Evolutionary conservation across 2,329 filamentous ascomycete genomes (phyloP).

Genomic region (Pseudopithomyces chartarum): DNA sequence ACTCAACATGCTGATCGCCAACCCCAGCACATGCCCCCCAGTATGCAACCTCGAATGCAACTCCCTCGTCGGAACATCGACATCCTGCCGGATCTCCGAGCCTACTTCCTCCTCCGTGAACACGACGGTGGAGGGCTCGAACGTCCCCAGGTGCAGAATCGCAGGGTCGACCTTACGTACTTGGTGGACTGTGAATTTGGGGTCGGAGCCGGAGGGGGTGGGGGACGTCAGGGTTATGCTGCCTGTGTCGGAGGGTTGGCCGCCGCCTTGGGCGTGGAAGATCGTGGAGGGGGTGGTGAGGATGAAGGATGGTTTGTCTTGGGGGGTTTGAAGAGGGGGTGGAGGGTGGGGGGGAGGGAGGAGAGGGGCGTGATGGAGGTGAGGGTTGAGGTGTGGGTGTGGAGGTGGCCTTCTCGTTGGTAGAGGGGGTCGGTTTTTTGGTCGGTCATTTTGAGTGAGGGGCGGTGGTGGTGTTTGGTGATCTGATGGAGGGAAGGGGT

Average conservation of each 20-base stretch:
- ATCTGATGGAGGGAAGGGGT: not conserved
- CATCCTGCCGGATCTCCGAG: slow-evolving; percentile 58
- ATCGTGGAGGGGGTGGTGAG: slow-evolving; percentile 69
- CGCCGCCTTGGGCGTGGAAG: slow-evolving; percentile 76
- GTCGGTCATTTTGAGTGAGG: not conserved
- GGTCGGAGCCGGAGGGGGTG: not conserved
- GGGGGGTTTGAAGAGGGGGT: slow-evolving; percentile 63
- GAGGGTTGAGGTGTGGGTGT: slow-evolving; percentile 52
- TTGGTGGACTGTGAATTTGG: slow-evolving; percentile 58
- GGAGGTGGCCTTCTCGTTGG: slow-evolving; percentile 49
- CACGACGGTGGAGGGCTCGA: slow-evolving; percentile 34
- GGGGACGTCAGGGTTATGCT: slow-evolving; percentile 57
- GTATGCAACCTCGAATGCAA: slow-evolving; percentile 74
- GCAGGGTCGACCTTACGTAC: slow-evolving; percentile 61
- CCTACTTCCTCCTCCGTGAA: not conserved
- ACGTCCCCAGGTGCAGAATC: slow-evolving; percentile 70
- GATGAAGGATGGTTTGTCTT: slow-evolving; percentile 53
- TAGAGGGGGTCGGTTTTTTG: slow-evolving; percentile 40
- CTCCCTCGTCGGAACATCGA: slow-evolving; percentile 65
- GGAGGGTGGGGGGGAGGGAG: slow-evolving; percentile 57
- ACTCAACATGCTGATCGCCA: slow-evolving; percentile 67
- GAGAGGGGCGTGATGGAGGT: slow-evolving; percentile 56
- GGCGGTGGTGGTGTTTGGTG: not conserved
- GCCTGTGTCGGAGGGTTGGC: slow-evolving; percentile 72
- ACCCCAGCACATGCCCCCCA: slow-evolving; percentile 73